phyloP scores from a whole-genome alignment of 1,284 basidiomycete genomes.

The Sanghuangporus sanghuang region DNA sequence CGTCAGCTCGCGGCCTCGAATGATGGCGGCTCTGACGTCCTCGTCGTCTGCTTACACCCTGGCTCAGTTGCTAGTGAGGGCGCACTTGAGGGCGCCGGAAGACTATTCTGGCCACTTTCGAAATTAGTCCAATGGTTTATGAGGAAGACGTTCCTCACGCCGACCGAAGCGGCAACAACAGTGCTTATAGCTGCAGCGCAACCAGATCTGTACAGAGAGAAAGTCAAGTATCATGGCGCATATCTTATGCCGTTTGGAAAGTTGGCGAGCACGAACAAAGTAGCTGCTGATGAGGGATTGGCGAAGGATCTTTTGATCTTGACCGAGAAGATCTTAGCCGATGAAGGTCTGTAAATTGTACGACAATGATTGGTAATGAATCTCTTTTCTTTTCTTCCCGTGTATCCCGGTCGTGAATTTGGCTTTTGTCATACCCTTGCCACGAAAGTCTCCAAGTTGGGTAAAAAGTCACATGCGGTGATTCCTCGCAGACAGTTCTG shows the following conservation, averaged over 20 bases:
- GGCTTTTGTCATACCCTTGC: background rate
- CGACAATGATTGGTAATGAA: background rate
- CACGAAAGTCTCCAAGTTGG: background rate
- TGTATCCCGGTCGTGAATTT: background rate
- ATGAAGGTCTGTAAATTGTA: constrained; percentile 5
- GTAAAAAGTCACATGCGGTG: too few relatives aligned
- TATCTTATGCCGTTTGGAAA: constrained; percentile 21
- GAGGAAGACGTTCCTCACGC: background rate
- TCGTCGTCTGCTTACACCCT: constrained; percentile 19
- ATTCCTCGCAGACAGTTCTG: too few relatives aligned
- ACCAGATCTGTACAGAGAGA: constrained; percentile 1
- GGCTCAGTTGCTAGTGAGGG: constrained; percentile 15
- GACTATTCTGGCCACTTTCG: background rate
- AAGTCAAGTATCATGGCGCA: constrained; percentile 20
- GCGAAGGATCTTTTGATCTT: constrained; percentile 21
- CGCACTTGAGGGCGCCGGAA: background rate
- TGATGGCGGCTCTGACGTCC: constrained; percentile 8
- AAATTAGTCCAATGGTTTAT: background rate
- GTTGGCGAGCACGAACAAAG: constrained; percentile 16
- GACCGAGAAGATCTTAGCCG: constrained; percentile 16
- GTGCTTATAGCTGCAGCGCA: background rate
- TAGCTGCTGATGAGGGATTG: constrained; percentile 18
- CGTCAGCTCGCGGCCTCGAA: constrained; percentile 7
- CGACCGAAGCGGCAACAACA: background rate
- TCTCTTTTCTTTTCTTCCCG: background rate